A percentile compares a stretch with the other conserved stretches of the same genome.
Evolutionary conservation across 2,329 filamentous ascomycete genomes (phyloP).

Genomic region (Blastomyces emzantsi): DNA sequence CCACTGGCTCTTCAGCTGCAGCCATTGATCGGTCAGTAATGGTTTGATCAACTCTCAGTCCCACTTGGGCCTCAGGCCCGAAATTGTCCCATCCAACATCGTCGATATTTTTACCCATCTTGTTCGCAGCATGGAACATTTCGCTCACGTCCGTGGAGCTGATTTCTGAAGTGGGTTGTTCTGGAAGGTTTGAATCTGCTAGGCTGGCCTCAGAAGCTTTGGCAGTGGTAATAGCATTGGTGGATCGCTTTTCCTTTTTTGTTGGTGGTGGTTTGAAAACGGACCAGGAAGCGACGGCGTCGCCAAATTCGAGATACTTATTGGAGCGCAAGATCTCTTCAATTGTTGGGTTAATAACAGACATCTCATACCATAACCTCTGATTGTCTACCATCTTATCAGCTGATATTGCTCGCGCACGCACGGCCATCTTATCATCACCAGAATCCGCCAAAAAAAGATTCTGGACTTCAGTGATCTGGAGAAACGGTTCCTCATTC

Average conservation of each 20-base stretch:
- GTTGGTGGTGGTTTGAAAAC: background rate
- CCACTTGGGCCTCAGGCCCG: conserved; percentile 10
- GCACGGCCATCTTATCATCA: conserved; percentile 21
- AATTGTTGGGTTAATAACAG: conserved; percentile 30
- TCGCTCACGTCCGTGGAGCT: conserved; percentile 14
- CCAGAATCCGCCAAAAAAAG: conserved; percentile 22
- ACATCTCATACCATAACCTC: conserved; percentile 33
- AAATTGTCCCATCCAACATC: conserved; percentile 27
- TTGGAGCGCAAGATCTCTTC: conserved; percentile 29
- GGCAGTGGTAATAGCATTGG: background rate
- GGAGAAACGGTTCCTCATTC: conserved; percentile 24
- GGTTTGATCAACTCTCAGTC: background rate
- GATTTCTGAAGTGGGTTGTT: background rate
- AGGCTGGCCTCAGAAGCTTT: conserved; percentile 3
- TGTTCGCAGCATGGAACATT: conserved; percentile 26
- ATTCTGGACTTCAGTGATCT: conserved; percentile 34
- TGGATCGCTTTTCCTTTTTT: background rate
- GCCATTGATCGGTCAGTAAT: background rate
- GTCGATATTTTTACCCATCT: conserved; percentile 31
- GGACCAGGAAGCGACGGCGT: conserved; percentile 11
- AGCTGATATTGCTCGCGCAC: conserved; percentile 21
- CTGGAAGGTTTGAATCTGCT: background rate
- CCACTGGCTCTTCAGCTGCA: background rate
- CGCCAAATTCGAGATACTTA: conserved; percentile 26
- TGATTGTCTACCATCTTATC: conserved; percentile 26